Percentiles rank a stretch among this genome's conserved stretches.
These are phyloP conservation scores for Hemileccinum impolitum DNA, from an alignment of 768 basidiomycete genomes.

Conservation along the genomic window DNA sequence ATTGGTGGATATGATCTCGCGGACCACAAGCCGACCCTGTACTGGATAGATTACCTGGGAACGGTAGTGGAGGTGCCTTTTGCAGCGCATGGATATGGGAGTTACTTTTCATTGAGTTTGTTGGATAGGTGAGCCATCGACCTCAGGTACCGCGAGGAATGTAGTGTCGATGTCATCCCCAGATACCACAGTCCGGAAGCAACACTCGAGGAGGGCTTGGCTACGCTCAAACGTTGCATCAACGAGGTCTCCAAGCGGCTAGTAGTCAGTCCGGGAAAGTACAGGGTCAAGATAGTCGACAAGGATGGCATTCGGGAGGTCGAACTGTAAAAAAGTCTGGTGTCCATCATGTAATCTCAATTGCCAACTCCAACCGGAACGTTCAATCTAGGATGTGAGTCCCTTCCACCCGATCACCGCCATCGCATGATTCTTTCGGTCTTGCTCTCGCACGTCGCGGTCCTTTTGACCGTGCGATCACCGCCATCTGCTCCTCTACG, in stretches of 20 bases:
- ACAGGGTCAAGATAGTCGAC: conserved; percentile 90
- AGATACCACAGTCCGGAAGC: conserved; percentile 93
- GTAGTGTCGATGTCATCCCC: not conserved
- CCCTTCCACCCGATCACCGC: conserved; percentile 46
- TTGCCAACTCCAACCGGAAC: not conserved
- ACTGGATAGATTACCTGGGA: conserved; percentile 97
- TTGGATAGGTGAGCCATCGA: conserved; percentile 67
- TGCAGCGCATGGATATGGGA: conserved; percentile 92
- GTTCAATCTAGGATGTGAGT: conserved; percentile 20
- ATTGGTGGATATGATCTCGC: conserved; percentile 90
- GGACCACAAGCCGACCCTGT: conserved; percentile 67
- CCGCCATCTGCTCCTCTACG: conserved; percentile 10
- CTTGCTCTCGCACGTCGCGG: conserved; percentile 48
- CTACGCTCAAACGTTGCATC: conserved; percentile 80
- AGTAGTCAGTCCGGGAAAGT: conserved; percentile 74
- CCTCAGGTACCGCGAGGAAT: not conserved
- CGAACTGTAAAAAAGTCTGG: conserved; percentile 48
- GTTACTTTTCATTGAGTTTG: conserved; percentile 89
- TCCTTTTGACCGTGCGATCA: conserved; percentile 35
- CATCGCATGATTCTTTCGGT: conserved; percentile 52
- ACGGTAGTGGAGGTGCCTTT: conserved; percentile 87
- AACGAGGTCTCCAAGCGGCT: conserved; percentile 83
- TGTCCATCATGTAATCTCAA: conserved; percentile 5
- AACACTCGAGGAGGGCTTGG: conserved; percentile 80
- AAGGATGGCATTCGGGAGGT: conserved; percentile 85